phyloP scores from a whole-genome alignment of 202 grass and related monocot genomes.

The Panicum hallii region DNA sequence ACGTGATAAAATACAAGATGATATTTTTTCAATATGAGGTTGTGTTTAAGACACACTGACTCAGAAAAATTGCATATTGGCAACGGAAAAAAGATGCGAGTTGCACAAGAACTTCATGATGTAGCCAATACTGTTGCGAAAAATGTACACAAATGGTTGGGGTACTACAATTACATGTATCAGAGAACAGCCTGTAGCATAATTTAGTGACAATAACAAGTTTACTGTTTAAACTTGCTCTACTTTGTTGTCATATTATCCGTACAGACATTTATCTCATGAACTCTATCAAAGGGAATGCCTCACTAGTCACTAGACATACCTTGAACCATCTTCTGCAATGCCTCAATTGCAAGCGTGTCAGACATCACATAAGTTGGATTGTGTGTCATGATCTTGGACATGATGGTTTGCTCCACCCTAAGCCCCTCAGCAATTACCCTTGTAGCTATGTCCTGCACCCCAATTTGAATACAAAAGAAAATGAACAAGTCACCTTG shows the following conservation, averaged over 20 bases:
- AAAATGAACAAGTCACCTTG: slow-evolving; percentile 21
- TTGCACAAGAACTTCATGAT: slow-evolving; percentile 24
- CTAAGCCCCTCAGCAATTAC: slow-evolving; percentile 89
- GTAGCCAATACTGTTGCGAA: neutral
- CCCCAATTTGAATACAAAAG: slow-evolving; percentile 14
- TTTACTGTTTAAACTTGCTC: neutral
- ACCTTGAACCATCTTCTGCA: slow-evolving; percentile 99
- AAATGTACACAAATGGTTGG: slow-evolving; percentile 9
- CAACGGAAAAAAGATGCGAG: slow-evolving; percentile 26
- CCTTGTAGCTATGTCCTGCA: slow-evolving; percentile 88
- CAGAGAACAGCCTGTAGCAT: slow-evolving; percentile 24
- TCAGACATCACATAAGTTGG: slow-evolving; percentile 86
- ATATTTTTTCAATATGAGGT: slow-evolving; percentile 4
- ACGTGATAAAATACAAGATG: neutral
- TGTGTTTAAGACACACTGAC: slow-evolving; percentile 3
- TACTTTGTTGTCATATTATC: neutral
- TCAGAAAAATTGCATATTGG: neutral
- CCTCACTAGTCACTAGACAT: slow-evolving; percentile 16
- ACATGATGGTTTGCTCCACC: slow-evolving; percentile 87
- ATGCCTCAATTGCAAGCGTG: slow-evolving; percentile 81
- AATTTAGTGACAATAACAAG: slow-evolving; percentile 24
- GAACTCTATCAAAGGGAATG: slow-evolving; percentile 9
- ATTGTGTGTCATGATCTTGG: slow-evolving; percentile 93
- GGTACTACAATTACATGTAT: slow-evolving; percentile 23
- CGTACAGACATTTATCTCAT: neutral